Conservation (phyloP, 345 rosid species). For the Rhizophora mangle region DNA sequence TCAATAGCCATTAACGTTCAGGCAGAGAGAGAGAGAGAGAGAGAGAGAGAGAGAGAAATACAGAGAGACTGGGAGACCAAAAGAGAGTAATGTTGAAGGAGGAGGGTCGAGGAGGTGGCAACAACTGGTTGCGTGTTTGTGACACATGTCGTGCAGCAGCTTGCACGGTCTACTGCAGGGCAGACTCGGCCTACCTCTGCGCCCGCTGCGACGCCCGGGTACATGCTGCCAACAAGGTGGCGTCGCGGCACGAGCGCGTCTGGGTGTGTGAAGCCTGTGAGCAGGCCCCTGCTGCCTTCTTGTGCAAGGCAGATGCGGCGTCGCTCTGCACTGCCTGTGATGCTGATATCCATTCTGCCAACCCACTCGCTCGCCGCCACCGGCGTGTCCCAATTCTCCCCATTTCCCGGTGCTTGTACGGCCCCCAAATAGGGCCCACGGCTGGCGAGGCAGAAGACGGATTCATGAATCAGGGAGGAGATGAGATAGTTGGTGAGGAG, state of each 20-base stretch:
- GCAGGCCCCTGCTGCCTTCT: slow-evolving; percentile 70
- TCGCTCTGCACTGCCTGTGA: slow-evolving; percentile 78
- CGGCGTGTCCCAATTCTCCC: slow-evolving; percentile 73
- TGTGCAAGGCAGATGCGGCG: slow-evolving; percentile 91
- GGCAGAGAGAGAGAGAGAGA: not conserved
- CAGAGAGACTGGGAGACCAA: not conserved
- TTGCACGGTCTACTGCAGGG: slow-evolving; percentile 73
- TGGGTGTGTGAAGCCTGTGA: slow-evolving; percentile 78
- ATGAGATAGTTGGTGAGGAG: slow-evolving; percentile 37
- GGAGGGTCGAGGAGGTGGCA: slow-evolving; percentile 35
- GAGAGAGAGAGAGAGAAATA: too few species aligned
- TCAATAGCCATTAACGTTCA: not conserved
- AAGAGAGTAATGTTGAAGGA: slow-evolving; percentile 53
- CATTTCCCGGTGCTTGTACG: slow-evolving; percentile 31
- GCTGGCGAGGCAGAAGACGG: slow-evolving; percentile 31
- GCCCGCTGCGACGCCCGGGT: slow-evolving; percentile 56
- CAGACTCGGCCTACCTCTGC: slow-evolving; percentile 77
- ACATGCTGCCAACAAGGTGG: slow-evolving; percentile 74
- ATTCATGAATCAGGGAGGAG: slow-evolving; percentile 28
- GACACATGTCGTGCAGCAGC: slow-evolving; percentile 73
- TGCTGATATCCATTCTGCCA: slow-evolving; percentile 79
- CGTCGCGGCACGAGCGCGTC: slow-evolving; percentile 86
- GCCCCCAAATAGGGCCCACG: slow-evolving; percentile 24
- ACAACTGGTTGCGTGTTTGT: slow-evolving; percentile 61
- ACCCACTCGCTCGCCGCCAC: slow-evolving; percentile 86